Base-by-base conservation (phyloP, 2,329 filamentous ascomycete species). In the Chrysosporium keratinophilum region DNA sequence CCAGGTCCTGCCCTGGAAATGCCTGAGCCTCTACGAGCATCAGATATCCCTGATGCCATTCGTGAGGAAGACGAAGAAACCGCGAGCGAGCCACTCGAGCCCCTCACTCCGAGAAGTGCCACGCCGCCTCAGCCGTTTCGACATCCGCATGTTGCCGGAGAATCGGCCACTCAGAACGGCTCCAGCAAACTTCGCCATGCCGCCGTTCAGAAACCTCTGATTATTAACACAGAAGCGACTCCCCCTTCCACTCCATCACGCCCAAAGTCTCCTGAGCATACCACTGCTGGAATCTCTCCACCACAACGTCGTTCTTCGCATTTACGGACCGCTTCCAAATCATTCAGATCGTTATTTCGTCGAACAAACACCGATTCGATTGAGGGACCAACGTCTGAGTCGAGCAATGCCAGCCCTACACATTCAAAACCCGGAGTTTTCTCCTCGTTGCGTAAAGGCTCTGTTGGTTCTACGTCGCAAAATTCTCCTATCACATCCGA, bases 401-500 rank as follows among this genome's bases (percentile, higher is more conserved):
- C 40, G 33, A 51, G 31, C 23, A 35, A 34, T 19, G 35, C 39
- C 33, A 54, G 43, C 17, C 51, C 53, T 5, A 44, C 44, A 1
- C 31, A 52, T 54, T 2, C 40, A 28, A 28, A 41, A 53, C 46
- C 37, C 33, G 39, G 44, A 28, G 35, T 56, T 14, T 48, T 59
- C 39, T 42, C 51, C 10, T 43, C 54, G 20, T 31, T 50, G 15
- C 56, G 54, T 15, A 61, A 61, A 47, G 68, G 65, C 54, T 65
- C 69, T 2, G 69, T 71, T 46, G 70, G 69, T 0, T 61, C 69
- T 1, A 68, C 70, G 2, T 60, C 57, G 7, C 63, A 65, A 17
- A 67, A 63, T 42, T 67, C 71, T 1, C 67, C 69, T 40, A 63
- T 62, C 31, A 67, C 65, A 1, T 70, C 70, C 6, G 64, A 64